phyloP scores from a whole-genome alignment of 2,329 filamentous ascomycete genomes.

The Ophiostoma piceae region DNA sequence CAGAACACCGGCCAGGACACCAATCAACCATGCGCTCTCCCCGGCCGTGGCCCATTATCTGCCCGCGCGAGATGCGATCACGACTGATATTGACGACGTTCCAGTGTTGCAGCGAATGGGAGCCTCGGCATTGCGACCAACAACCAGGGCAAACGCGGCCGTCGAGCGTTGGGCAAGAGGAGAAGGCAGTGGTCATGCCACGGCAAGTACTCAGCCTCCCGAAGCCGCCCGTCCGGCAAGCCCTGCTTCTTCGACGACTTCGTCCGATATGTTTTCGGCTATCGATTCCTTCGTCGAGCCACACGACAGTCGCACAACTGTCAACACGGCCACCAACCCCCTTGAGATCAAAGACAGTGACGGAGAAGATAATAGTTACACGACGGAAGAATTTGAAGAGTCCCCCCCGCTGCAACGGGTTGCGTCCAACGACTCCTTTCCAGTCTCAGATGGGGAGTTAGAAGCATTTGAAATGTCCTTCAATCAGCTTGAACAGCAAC shows the following conservation, averaged over 20 bases:
- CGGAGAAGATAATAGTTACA: not conserved
- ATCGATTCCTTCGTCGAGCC: constrained; percentile 18
- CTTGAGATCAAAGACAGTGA: not conserved
- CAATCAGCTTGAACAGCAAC: not conserved
- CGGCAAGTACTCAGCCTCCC: not conserved
- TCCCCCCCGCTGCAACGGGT: not conserved
- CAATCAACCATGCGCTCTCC: not conserved
- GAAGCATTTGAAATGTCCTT: constrained; percentile 22
- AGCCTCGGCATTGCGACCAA: not conserved
- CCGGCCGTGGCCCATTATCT: not conserved
- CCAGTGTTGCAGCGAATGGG: constrained; percentile 12
- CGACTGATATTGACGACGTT: constrained; percentile 16
- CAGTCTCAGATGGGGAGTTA: constrained; percentile 14
- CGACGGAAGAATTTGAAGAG: constrained; percentile 10
- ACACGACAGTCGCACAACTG: constrained; percentile 10
- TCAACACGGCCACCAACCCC: not conserved
- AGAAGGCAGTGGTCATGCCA: constrained; percentile 5
- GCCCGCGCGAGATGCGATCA: constrained; percentile 11
- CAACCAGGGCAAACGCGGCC: not conserved
- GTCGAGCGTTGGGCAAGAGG: not conserved
- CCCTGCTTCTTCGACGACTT: not conserved
- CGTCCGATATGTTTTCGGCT: constrained; percentile 24
- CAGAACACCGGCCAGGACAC: not conserved
- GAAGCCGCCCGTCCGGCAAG: constrained; percentile 5
- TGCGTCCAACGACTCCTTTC: constrained; percentile 21